Conservation (phyloP, 352 stramenopile genomes). For the Phytopythium cucurbitacearum region DNA sequence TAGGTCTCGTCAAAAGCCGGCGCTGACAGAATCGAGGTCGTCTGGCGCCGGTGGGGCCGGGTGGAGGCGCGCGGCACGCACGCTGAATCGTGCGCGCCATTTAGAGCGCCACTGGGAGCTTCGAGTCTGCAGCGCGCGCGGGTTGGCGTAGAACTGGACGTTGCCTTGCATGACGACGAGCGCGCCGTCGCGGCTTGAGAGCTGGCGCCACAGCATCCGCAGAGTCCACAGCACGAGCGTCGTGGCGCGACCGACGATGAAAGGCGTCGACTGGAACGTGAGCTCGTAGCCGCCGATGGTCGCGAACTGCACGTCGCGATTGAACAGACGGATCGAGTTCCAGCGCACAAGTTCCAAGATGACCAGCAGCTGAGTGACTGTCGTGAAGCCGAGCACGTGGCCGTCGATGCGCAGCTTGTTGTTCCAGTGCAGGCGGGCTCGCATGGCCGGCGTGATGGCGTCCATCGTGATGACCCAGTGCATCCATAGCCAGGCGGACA, state of each 20-base stretch:
- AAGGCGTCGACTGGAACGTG: conserved; percentile 10
- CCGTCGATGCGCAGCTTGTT: neutral
- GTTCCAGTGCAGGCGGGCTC: conserved; percentile 16
- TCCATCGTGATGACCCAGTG: conserved; percentile 17
- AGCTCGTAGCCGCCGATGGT: conserved; percentile 2
- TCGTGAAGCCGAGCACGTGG: conserved; percentile 2
- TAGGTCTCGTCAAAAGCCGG: no score
- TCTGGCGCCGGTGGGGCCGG: neutral
- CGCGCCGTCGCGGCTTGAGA: conserved; percentile 3
- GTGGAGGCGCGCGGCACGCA: neutral
- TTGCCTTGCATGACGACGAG: conserved; percentile 18
- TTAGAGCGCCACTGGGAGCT: conserved; percentile 2
- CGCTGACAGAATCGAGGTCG: neutral
- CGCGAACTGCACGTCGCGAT: neutral
- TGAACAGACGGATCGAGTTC: conserved; percentile 1
- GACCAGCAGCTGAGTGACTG: conserved; percentile 4
- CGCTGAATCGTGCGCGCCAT: conserved; percentile 4
- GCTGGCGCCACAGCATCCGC: conserved; percentile 13
- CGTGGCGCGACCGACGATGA: conserved; percentile 18
- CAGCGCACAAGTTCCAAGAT: conserved; percentile 5
- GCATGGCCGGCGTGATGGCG: conserved; percentile 16
- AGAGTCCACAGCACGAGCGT: conserved; percentile 20
- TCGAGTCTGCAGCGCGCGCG: conserved; percentile 3
- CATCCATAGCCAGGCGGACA: conserved; percentile 7
- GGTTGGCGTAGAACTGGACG: conserved; percentile 12